Evolutionary conservation across 2,329 filamentous ascomycete species (phyloP), one percentile per base, ranked within the genome.

Genomic region (Canariomyces notabilis): DNA sequence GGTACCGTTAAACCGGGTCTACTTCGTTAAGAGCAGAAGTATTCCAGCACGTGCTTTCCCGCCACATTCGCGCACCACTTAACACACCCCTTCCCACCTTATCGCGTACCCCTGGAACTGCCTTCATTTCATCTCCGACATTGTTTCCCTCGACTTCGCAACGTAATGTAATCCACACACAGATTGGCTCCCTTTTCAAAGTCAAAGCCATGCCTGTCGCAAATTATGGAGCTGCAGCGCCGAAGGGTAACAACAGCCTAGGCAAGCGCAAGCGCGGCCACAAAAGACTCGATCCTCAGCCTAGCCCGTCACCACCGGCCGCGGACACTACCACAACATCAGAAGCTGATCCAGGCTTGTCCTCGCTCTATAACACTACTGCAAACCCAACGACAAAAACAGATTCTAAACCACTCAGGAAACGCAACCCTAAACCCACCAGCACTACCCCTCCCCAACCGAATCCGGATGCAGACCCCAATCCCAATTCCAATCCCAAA

Each of bases 41-140:
- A 5, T 8, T 29, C 14, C 26, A 35, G 32, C 55, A 59, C 57
- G 57, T 59, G 55, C 44, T 54, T 31, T 54, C 57, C 54, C 51
- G 57, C 52, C 51, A 54, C 45, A 54, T 56, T 58, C 56, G 56
- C 46, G 56, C 39, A 22, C 29, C 42, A 48, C 23, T 46, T 34
- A 36, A 42, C 46, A 35, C 49, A 43, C 23, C 33, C 29, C 15
- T 23, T 22, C 14, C 29, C 29, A 36, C 26, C 2, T 23, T 8
- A 36, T 20, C 26, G 14, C 15, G 29, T 6, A 18, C 22, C 37
- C n/a, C n/a, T n/a, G n/a, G 8, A 22, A 5, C 12, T 6, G n/a
- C 21, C 14, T 34, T 32, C 31, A 23, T 18, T 34, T 16, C 16
- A 18, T 20, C 9, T 18, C 29, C n/a, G 4, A 29, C 8, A 29